Conservation (phyloP, 2,329 filamentous ascomycete species). For the Penicillium brevicompactum region DNA sequence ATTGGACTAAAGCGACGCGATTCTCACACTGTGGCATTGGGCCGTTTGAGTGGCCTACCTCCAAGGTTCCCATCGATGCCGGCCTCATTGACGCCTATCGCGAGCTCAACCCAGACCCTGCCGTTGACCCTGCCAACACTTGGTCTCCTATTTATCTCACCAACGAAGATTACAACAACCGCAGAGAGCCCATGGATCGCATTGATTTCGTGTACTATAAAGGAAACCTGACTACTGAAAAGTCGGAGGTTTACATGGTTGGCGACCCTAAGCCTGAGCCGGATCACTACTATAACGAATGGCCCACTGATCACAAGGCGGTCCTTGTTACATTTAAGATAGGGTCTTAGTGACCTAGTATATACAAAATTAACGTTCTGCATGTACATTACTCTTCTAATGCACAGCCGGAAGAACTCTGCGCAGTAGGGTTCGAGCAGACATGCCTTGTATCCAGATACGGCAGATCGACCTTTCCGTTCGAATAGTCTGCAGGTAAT, state of each 20-base stretch:
- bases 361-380: neutral
- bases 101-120: neutral
- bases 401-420: no score
- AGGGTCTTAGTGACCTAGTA: neutral
- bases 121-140: neutral
- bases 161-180: neutral
- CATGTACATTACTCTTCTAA: neutral
- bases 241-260: neutral
- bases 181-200: neutral
- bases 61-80: neutral
- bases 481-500: no score
- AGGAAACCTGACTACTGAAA: neutral
- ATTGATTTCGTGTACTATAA: neutral
- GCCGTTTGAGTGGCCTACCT: neutral
- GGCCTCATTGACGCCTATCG: neutral
- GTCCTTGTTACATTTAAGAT: neutral
- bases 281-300: neutral
- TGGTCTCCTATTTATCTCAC: neutral
- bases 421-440: no score
- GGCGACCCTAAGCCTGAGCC: neutral
- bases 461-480: neutral
- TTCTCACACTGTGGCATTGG: neutral
- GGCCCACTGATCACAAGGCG: neutral
- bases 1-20: neutral
- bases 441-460: no score